Conservation (phyloP, 305 asterid species). For the Plantago coronopus region DNA sequence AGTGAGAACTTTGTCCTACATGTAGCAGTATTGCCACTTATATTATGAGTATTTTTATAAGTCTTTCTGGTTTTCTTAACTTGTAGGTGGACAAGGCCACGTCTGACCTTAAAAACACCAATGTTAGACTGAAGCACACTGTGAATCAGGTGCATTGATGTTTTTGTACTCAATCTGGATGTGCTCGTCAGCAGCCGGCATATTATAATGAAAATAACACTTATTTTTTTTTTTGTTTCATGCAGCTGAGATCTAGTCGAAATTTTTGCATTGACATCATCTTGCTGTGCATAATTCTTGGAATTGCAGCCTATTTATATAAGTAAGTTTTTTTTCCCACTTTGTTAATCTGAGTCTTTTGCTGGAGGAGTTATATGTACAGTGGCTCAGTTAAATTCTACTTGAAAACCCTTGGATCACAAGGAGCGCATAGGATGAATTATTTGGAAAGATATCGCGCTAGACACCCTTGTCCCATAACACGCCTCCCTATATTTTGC, state of each 20-base stretch:
- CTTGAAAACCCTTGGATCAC: neutral
- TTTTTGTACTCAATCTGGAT: constrained; percentile 1
- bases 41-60: constrained; percentile 2
- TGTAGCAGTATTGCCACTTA: neutral
- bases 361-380: neutral
- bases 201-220: neutral
- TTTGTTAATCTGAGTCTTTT: constrained; percentile 7
- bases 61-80: constrained; percentile 15
- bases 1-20: neutral
- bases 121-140: constrained; percentile 86
- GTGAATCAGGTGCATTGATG: constrained; percentile 67
- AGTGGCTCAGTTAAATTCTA: neutral
- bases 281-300: constrained; percentile 76
- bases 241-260: constrained; percentile 82
- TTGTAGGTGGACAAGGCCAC: constrained; percentile 88
- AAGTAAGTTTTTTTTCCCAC: constrained; percentile 48
- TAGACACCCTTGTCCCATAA: no score
- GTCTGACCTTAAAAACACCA: constrained; percentile 84
- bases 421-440: neutral
- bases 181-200: constrained; percentile 10
- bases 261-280: constrained; percentile 90
- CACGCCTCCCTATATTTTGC: no score
- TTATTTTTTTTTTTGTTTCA: constrained; percentile 16
- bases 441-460: no score
- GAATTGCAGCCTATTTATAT: constrained; percentile 92